Evolutionary conservation across 371 early-diverging fungal species (phyloP), one percentile per base, ranked within the genome.

Genomic region (Apophysomyces ossiformis): DNA sequence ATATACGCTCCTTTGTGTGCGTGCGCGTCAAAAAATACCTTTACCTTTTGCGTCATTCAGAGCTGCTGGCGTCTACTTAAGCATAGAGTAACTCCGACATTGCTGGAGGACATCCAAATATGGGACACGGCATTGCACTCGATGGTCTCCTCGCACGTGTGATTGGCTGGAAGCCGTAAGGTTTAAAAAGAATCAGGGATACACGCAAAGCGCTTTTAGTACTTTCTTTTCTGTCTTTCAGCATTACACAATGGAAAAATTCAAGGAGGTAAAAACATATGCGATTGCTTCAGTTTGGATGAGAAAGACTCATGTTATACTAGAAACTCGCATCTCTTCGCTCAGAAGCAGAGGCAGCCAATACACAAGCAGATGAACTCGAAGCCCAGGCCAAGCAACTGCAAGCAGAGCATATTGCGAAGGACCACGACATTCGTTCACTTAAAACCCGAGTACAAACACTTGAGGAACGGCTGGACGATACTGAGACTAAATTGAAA

Each of bases 381-480:
- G 90, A 89, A 74, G 73, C 68, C 38, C 78, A 85, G 45, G 78
- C 85, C 73, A 94, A 93, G 86, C 78, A 81, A 68, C 72, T 87
- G 16, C 77, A 85, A 71, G 81, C 81, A 44, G 86, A 89, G 69
- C 84, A 87, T 63, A 88, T 78, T 15, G 70, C 81, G 62, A 92
- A 92, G 76, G 93, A 93, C 60, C 92, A 91, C 70, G 92, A 92
- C 63, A 69, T 92, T 58, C 80, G 84, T 26, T 91, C 92, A 50
- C 76, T 89, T 60, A 82, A 88, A 74, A 92, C 85, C 78, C 86
- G 89, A 71, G 76, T 90, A 62, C 74, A 75, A 65, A 80, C 84
- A 56, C 81, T 89, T 39, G 91, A 92, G 71, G 85, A 84, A 7
- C 86, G 87, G 54, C 76, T 90, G 37, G 89, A 91, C 39, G 82